Base-by-base conservation (phyloP, 805 yeast species). In the Barnettozyma botsteinii region DNA sequence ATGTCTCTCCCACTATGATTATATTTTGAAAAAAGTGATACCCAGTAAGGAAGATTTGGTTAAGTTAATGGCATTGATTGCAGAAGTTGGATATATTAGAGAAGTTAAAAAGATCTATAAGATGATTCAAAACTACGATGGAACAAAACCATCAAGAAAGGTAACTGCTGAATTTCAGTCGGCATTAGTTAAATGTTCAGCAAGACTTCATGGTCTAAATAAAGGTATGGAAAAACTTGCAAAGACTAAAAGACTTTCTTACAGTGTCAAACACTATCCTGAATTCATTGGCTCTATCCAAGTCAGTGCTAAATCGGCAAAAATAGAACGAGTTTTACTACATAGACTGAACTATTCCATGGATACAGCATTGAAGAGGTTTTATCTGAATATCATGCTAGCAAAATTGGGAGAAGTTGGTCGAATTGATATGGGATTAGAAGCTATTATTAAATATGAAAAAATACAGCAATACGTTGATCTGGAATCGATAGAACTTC, bases 21-120 rank as follows among this genome's bases (percentile, higher is more conserved):
- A 18, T 6, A 37, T 51, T 3, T 7, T 47, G 5, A n/a, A 37
- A 1, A 38, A 31, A 4, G 35, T 43, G 6, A 48, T 41, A 14
- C 29, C 53, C 9, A 45, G 41, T 10, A 50, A 48, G 23, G 52
- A 48, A 3, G 21, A 52, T 3, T 29, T 52, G 5, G 43, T 43
- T 2, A 31, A 36, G 1, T 35, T 55, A 5, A 44, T 49, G 20
- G 48, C 42, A 24, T 15, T 49, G 2, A 14, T 51, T 4, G 15
- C 30, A 0, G 26, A 35, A 7, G 32, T 30, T 6, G 38, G 47
- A 1, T 23, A 33, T 15, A 5, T 38, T 3, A 34, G 43, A 12
- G 48, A 50, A 20, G 37, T 52, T 33, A 31, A 39, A n/a, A 32
- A 26, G 9, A 13, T 52, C 12, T 39, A 36, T 15, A 44, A 38